phyloP scores from a whole-genome alignment of 2,329 filamentous ascomycete species.

The Cladorrhinum sp. region DNA sequence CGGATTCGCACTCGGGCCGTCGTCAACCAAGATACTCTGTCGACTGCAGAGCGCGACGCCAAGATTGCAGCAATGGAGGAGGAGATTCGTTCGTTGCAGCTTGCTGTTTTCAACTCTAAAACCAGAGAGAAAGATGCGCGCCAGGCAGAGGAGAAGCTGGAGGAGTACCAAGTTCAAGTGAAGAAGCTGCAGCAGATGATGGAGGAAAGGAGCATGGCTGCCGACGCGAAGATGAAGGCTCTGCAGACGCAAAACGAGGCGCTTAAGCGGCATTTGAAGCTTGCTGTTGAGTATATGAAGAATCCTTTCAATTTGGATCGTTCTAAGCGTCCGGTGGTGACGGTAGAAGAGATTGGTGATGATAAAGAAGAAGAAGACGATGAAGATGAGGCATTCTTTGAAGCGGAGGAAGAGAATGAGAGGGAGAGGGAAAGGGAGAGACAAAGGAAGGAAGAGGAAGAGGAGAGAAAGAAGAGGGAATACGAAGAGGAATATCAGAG shows the following conservation, averaged over 20 bases:
- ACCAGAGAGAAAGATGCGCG: slow-evolving; percentile 73
- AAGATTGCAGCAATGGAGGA: slow-evolving; percentile 94
- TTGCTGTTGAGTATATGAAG: slow-evolving; percentile 81
- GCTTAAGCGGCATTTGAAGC: slow-evolving; percentile 78
- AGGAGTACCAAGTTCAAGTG: slow-evolving; percentile 93
- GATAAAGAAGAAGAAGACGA: slow-evolving; percentile 27
- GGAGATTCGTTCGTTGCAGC: slow-evolving; percentile 82
- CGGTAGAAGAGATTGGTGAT: slow-evolving; percentile 16
- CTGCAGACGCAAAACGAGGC: slow-evolving; percentile 89
- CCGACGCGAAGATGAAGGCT: slow-evolving; percentile 89
- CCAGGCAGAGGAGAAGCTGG: slow-evolving; percentile 76
- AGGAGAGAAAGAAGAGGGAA: slow-evolving; percentile 32
- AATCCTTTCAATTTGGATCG: slow-evolving; percentile 70
- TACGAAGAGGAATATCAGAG: slow-evolving; percentile 41
- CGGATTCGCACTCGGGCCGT: slow-evolving; percentile 90
- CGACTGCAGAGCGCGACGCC: slow-evolving; percentile 86
- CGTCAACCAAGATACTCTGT: slow-evolving; percentile 86
- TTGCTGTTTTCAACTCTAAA: slow-evolving; percentile 64
- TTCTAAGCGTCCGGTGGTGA: slow-evolving; percentile 23
- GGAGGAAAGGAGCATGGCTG: slow-evolving; percentile 88
- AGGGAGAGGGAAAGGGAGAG: slow-evolving; percentile 25
- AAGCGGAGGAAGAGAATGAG: slow-evolving; percentile 31
- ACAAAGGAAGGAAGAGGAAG: slow-evolving; percentile 14
- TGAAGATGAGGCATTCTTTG: slow-evolving; percentile 27
- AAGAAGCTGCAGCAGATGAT: slow-evolving; percentile 88